phyloP scores from a whole-genome alignment of 2,329 filamentous ascomycete species.

The Colletotrichum musae region DNA sequence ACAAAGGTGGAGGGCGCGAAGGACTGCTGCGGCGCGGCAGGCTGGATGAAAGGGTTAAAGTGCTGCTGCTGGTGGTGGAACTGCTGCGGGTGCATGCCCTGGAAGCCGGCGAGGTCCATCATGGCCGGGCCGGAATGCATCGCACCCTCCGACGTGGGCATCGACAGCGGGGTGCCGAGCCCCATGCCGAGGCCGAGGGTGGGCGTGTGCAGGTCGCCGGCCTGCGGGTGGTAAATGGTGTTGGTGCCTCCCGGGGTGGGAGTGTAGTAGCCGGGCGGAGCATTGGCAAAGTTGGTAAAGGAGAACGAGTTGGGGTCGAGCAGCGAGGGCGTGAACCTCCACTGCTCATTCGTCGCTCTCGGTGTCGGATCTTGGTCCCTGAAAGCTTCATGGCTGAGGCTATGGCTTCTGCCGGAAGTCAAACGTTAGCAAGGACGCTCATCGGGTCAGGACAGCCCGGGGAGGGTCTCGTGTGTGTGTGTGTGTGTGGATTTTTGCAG shows the following conservation, averaged over 20 bases:
- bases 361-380: constrained; percentile 87
- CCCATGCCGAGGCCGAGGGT: constrained; percentile 81
- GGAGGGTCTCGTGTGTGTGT: background rate
- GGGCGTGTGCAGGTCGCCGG: constrained; percentile 90
- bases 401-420: constrained; percentile 59
- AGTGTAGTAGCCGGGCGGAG: constrained; percentile 87
- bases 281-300: constrained; percentile 84
- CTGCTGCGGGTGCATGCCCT: constrained; percentile 71
- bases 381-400: constrained; percentile 60
- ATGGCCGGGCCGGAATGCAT: constrained; percentile 72
- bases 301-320: constrained; percentile 88
- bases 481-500: too few relatives aligned
- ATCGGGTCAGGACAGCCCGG: background rate
- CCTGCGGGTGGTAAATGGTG: constrained; percentile 85
- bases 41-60: constrained; percentile 80
- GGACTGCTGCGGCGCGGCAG: constrained; percentile 67
- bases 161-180: constrained; percentile 84
- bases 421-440: constrained; percentile 36
- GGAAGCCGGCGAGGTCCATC: constrained; percentile 76
- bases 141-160: constrained; percentile 77
- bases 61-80: constrained; percentile 64
- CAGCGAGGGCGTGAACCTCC: constrained; percentile 90
- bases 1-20: constrained; percentile 87
- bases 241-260: constrained; percentile 87
- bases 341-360: constrained; percentile 82